Conservation (phyloP, 2,329 filamentous ascomycete genomes). For the Claviceps quebecensis region DNA sequence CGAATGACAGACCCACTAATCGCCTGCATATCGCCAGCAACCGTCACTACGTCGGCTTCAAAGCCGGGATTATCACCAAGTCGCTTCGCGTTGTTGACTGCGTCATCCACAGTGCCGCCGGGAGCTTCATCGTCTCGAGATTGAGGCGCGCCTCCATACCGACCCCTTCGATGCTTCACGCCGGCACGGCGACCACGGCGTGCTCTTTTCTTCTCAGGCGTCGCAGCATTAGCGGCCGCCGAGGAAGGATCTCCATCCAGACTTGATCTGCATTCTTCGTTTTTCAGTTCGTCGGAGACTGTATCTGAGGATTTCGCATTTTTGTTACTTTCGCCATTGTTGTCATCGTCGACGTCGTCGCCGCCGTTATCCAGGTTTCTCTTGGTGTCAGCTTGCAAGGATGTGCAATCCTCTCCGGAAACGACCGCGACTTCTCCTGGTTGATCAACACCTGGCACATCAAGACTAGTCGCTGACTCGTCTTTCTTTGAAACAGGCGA, state of each 20-base stretch:
- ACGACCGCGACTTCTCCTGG: neutral
- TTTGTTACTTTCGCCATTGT: neutral
- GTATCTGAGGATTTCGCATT: neutral
- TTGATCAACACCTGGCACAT: neutral
- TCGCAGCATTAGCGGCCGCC: neutral
- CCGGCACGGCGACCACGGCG: constrained; percentile 61
- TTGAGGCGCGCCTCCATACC: constrained; percentile 37
- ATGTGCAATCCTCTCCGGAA: neutral
- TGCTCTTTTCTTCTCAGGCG: constrained; percentile 45
- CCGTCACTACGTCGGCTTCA: constrained; percentile 48
- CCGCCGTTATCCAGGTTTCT: neutral
- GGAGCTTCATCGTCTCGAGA: constrained; percentile 32
- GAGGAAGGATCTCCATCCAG: neutral
- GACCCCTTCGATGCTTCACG: constrained; percentile 48
- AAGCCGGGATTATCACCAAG: constrained; percentile 38
- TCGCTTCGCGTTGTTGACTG: constrained; percentile 44
- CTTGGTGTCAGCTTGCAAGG: neutral
- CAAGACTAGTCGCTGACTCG: neutral
- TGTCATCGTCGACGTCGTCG: neutral
- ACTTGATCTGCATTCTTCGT: neutral
- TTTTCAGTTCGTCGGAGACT: neutral
- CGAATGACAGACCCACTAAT: constrained; percentile 45
- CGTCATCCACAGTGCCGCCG: constrained; percentile 43
- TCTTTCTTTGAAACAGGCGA: neutral
- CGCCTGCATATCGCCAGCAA: constrained; percentile 43